Percentiles rank a stretch among this genome's conserved stretches.
These are phyloP conservation scores for Nitzschia inconspicua DNA, from an alignment of 108 stramenopile species.

Conservation along the genomic window DNA sequence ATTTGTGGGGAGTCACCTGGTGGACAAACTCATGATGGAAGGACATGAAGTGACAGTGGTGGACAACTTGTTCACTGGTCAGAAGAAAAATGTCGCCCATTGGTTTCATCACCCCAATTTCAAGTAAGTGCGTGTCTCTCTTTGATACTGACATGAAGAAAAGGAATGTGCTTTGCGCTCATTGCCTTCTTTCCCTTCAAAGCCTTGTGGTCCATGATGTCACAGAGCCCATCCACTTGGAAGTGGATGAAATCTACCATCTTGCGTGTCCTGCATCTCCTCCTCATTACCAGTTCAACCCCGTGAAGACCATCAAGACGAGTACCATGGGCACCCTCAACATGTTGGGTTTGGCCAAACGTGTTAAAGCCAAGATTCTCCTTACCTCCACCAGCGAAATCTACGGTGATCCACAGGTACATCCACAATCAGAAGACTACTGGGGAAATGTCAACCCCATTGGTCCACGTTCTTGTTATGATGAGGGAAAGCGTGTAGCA, in stretches of 20 bases:
- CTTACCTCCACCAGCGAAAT: conserved; percentile 94
- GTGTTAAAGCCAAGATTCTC: conserved; percentile 90
- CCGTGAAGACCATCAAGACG: conserved; percentile 99
- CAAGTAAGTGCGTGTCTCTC: conserved; percentile 37
- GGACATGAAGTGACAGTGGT: conserved; percentile 96
- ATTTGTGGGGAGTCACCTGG: conserved; percentile 96
- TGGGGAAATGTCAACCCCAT: conserved; percentile 98
- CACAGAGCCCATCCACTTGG: conserved; percentile 93
- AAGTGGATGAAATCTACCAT: conserved; percentile 99
- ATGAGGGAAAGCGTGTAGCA: conserved; percentile 99
- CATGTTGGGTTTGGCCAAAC: conserved; percentile 98
- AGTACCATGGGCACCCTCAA: conserved; percentile 95
- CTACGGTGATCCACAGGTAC: conserved; percentile 80
- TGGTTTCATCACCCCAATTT: conserved; percentile 96
- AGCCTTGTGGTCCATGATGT: conserved; percentile 93
- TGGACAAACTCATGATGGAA: conserved; percentile 94
- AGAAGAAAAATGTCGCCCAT: conserved; percentile 93
- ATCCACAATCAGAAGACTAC: conserved; percentile 95
- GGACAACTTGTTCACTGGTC: conserved; percentile 94
- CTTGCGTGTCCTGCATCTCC: conserved; percentile 98
- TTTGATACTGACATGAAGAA: too few relatives aligned
- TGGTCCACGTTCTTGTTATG: conserved; percentile 97
- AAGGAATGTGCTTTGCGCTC: neutral
- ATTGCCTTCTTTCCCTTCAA: too few relatives aligned
- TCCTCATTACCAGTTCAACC: conserved; percentile 99